Percentiles rank a stretch among this genome's conserved stretches.
Conservation (phyloP, 768 basidiomycete genomes). For the Russula lepida region DNA sequence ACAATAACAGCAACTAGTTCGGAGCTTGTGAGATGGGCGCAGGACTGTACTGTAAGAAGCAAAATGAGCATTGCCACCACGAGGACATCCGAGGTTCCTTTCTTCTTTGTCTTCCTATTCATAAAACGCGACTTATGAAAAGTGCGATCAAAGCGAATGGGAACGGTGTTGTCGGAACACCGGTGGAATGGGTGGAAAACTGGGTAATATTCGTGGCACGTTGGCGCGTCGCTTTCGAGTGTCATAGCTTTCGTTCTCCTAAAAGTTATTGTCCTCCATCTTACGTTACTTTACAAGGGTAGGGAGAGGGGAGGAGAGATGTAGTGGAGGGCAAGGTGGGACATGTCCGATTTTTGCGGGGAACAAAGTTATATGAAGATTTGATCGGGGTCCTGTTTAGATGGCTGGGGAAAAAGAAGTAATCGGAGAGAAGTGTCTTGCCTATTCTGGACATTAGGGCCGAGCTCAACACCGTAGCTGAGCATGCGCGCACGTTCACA, state of each 20-base stretch:
- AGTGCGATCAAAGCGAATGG: slow-evolving; percentile 2
- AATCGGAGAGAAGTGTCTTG: too few relatives aligned
- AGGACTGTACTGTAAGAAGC: background rate
- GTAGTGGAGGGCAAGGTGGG: too few relatives aligned
- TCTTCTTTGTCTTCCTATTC: background rate
- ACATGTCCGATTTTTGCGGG: background rate
- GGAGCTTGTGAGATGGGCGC: background rate
- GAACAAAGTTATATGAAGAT: background rate
- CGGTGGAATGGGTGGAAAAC: background rate
- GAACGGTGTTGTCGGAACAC: background rate
- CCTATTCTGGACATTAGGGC: background rate
- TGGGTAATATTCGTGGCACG: background rate
- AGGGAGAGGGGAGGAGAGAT: background rate
- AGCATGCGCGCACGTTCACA: too few relatives aligned
- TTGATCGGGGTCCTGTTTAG: background rate
- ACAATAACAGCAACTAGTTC: background rate
- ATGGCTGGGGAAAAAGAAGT: background rate
- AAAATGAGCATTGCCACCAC: background rate
- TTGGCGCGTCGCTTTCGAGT: background rate
- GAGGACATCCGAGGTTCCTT: background rate
- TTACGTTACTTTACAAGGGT: too few relatives aligned
- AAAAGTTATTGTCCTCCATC: too few relatives aligned
- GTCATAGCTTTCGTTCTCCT: background rate
- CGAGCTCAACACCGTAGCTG: background rate
- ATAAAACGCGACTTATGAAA: background rate